Evolutionary conservation across 306 rosid genomes (phyloP), one percentile per base, ranked within the genome.

Genomic region (Cicer yamashitae): DNA sequence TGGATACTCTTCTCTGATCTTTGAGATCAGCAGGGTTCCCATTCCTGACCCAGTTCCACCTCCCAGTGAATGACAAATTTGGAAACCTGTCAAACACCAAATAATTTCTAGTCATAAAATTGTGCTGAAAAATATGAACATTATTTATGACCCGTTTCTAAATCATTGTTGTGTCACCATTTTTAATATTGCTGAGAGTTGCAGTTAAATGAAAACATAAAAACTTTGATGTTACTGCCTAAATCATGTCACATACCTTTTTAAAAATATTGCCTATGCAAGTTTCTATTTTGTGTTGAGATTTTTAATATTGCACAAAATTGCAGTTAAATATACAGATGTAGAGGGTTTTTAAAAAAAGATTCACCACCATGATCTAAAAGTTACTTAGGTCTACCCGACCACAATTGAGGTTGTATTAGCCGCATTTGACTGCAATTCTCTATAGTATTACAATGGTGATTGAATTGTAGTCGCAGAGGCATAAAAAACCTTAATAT

Each of bases 41-140:
- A 92, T 92, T 70, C 96, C 98, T 22, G 96, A 92, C 11, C 98
- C 98, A 30, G 98, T 92, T 66, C 94, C 98, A n/a, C 98, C 97
- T 81, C 96, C 97, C 48, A 92, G 83, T 70, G 96, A 92, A 83
- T 92, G 96, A 80, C 97, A 92, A 39, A 90, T 84, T 82, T 92
- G 98, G 71, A 92, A 92, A 8, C 98, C 98, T 92, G 91, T 58
- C 51, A 77, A 56, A 56, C 6, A 75, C 38, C 68, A n/a, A 62
- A 38, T 11, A 14, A 38, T 17, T 53, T 51, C 3, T 8, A 59
- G 6, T 22, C 18, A 60, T 30, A 13, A 60, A 13, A 1, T 60
- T 38, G 0, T 12, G 10, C 15, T 7, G 1, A 30, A 59, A 10
- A 2, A 1, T 14, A 15, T 41, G 1, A 14, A 41, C 38, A 17